Conservation (phyloP, 2,329 filamentous ascomycete genomes). For the Alternaria sp. region DNA sequence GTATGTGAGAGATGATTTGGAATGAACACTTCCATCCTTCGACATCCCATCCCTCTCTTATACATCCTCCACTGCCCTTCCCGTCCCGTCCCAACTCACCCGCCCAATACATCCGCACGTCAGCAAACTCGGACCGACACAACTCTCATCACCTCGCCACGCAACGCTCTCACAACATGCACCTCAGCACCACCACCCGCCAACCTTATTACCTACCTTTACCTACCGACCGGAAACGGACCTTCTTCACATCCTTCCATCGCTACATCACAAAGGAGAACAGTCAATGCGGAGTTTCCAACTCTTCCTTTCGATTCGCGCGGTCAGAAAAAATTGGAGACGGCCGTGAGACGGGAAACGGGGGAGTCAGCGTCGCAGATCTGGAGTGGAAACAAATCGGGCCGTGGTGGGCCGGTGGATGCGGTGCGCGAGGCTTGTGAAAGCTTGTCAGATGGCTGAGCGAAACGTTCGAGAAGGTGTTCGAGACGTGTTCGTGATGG, state of each 20-base stretch:
- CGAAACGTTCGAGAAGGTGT: neutral
- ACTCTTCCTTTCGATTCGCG: neutral
- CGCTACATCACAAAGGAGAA: too few species aligned
- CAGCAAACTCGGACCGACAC: neutral
- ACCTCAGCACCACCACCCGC: neutral
- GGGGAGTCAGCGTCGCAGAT: slow-evolving; percentile 8
- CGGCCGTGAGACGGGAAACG: slow-evolving; percentile 9
- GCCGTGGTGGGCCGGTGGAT: neutral
- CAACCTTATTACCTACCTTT: neutral
- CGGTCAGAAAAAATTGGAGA: slow-evolving; percentile 6
- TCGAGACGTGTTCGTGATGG: neutral
- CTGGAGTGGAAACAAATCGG: slow-evolving; percentile 9
- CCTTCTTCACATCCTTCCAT: neutral
- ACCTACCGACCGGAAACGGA: neutral
- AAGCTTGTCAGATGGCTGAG: neutral
- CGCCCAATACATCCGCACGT: neutral
- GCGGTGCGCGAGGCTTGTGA: neutral
- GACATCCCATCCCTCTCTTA: neutral
- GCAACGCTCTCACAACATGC: slow-evolving; percentile 6
- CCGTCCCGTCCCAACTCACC: neutral
- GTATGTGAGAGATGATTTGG: neutral
- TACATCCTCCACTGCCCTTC: too few species aligned
- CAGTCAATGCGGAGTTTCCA: neutral
- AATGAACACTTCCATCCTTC: neutral
- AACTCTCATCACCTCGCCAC: neutral